Conservation (phyloP, 2,329 filamentous ascomycete genomes). For the Xylariales sp. region DNA sequence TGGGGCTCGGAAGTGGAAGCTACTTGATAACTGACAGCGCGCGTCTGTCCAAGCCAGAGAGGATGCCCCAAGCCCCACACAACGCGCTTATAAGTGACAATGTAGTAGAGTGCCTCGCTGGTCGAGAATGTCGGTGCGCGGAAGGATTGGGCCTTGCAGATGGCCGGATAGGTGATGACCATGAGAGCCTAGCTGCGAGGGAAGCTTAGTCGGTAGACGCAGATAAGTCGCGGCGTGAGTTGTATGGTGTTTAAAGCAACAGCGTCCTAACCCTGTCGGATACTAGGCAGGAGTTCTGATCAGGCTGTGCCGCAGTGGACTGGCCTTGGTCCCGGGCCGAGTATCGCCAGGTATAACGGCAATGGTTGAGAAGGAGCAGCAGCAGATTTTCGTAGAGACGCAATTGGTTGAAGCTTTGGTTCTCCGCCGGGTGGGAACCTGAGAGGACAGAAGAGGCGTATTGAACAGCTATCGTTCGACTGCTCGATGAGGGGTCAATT, state of each 20-base stretch:
- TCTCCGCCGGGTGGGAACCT: not conserved
- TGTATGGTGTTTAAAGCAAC: slow-evolving; percentile 7
- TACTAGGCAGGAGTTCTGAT: not conserved
- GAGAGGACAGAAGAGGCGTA: not conserved
- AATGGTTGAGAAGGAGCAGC: not conserved
- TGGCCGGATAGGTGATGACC: slow-evolving; percentile 1
- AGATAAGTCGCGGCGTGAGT: not conserved
- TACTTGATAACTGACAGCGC: not conserved
- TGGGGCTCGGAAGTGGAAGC: not conserved
- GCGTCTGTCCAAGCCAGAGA: slow-evolving; percentile 6
- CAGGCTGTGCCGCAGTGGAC: slow-evolving; percentile 10
- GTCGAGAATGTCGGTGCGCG: not conserved
- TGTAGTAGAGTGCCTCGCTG: not conserved
- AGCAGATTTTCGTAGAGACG: not conserved
- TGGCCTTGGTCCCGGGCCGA: slow-evolving; percentile 5
- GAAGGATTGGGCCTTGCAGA: slow-evolving; percentile 5
- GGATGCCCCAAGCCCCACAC: slow-evolving; percentile 9
- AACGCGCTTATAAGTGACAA: slow-evolving; percentile 10
- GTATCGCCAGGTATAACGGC: not conserved
- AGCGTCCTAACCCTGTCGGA: not conserved
- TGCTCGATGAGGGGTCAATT: slow-evolving; percentile 5
- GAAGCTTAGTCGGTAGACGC: not conserved
- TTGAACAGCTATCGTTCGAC: slow-evolving; percentile 4
- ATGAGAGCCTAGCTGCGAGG: slow-evolving; percentile 5
- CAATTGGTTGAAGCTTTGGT: slow-evolving; percentile 7